Evolutionary conservation across 257 asterid species (phyloP).

Genomic region (Capsicum baccatum): DNA sequence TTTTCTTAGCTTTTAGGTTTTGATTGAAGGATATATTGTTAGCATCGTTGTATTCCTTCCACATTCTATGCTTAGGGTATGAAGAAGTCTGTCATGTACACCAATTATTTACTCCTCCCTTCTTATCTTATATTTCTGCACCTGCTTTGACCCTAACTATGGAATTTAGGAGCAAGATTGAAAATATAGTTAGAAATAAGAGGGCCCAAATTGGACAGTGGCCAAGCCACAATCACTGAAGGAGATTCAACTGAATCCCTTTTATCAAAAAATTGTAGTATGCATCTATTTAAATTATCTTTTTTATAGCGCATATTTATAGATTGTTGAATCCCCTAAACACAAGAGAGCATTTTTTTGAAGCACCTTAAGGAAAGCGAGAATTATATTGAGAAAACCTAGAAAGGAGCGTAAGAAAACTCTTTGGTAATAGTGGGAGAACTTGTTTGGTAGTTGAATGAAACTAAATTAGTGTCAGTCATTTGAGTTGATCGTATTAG

Average conservation of each 20-base stretch:
- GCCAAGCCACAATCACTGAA: not conserved
- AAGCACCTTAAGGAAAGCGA: not conserved
- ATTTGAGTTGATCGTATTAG: not conserved
- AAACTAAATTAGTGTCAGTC: not conserved
- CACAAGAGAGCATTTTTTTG: not conserved
- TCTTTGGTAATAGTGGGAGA: not conserved
- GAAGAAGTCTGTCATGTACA: not conserved
- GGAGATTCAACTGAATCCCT: constrained; percentile 7
- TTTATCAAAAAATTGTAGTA: not conserved
- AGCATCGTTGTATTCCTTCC: not conserved
- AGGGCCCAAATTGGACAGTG: not conserved
- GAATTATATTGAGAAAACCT: not conserved
- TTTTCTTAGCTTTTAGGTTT: not conserved
- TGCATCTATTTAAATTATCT: not conserved
- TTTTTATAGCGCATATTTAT: not conserved
- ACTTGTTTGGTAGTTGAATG: not conserved
- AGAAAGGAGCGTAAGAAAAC: not conserved
- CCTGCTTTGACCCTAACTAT: not conserved
- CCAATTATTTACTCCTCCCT: not conserved
- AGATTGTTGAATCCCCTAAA: not conserved
- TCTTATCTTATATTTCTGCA: not conserved
- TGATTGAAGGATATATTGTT: not conserved
- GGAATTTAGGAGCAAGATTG: not conserved
- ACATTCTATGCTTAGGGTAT: not conserved
- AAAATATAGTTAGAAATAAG: not conserved